Base-by-base conservation (phyloP, 2,329 filamentous ascomycete genomes). In the Eutypella sp. region DNA sequence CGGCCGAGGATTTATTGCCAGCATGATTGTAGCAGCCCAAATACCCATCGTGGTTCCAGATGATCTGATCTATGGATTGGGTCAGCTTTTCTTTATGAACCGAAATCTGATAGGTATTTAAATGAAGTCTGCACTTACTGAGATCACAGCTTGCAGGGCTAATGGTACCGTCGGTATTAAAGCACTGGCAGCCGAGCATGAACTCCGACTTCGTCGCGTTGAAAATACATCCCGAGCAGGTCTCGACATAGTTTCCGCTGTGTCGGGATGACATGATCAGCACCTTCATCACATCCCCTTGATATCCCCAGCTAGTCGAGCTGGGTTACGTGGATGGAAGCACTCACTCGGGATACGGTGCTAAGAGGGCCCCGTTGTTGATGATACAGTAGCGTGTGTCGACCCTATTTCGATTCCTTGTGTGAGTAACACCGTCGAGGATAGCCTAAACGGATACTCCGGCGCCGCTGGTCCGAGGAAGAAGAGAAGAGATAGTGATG, bases 1-100 rank as follows among this genome's bases (percentile, higher is more conserved):
- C 59, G 16, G 41, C 55, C 45, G 57, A 51, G 24, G 65, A 63
- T 54, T 62, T 64, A 56, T 67, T 68, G n/a, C 68, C 68, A 10
- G 58, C 42, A 25, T 61, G 57, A 29, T 55, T 56, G 48, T 64
- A 70, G 56, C 69, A 72, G 15, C 64, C 66, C 41, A 69, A 50
- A n/a, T 50, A 50, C 5, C 69, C 68, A 36, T 70, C 54, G 7
- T 57, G 55, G 45, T 70, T 65, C 53, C 61, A 65, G 23, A 71
- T 45, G 16, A 67, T 41, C 5, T 54, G 54, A 49, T 71, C 68
- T 70, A 25, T 20, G 20, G 27, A 5, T 40, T 42, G 25, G 41
- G 51, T 46, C 27, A 47, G 40, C 16, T 27, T n/a, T n/a, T n/a
- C n/a, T n/a, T 33, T 40, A 2, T 15, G 25, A n/a, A 23, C 13